Evolutionary conservation across 2,329 filamentous ascomycete genomes (phyloP).

Genomic region (Alternaria brassicae): DNA sequence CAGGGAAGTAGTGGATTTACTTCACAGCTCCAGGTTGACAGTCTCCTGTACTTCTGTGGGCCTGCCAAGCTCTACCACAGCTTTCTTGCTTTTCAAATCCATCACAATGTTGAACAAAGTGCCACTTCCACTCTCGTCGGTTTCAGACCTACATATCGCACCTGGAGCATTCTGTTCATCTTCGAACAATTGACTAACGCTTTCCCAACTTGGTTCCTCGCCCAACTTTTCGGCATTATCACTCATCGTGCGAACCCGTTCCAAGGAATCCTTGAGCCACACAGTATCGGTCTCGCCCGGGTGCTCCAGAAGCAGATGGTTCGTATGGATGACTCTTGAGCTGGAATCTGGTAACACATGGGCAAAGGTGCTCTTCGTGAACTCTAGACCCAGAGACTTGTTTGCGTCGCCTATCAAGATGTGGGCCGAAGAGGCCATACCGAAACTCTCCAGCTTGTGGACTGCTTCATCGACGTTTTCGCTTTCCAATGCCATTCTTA

Average conservation of each 20-base stretch:
- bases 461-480: slow-evolving; percentile 57
- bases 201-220: slow-evolving; percentile 34
- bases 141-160: slow-evolving; percentile 41
- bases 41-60: slow-evolving; percentile 42
- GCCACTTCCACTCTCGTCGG: slow-evolving; percentile 34
- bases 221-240: slow-evolving; percentile 35
- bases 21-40: slow-evolving; percentile 30
- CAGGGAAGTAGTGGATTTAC: neutral
- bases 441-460: slow-evolving; percentile 52
- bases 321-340: slow-evolving; percentile 53
- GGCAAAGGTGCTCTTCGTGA: slow-evolving; percentile 46
- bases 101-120: slow-evolving; percentile 50
- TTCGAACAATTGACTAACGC: slow-evolving; percentile 48
- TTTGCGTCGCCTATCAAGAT: slow-evolving; percentile 61
- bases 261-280: slow-evolving; percentile 53
- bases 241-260: slow-evolving; percentile 49
- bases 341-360: slow-evolving; percentile 41
- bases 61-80: slow-evolving; percentile 38
- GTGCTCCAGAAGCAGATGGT: slow-evolving; percentile 54
- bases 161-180: slow-evolving; percentile 52
- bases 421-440: slow-evolving; percentile 62
- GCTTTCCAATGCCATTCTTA: slow-evolving; percentile 64
- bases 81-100: slow-evolving; percentile 44
- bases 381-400: slow-evolving; percentile 60
- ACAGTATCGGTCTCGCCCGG: slow-evolving; percentile 49